Base-by-base conservation (phyloP, 257 asterid species). In the Rhazya stricta region DNA sequence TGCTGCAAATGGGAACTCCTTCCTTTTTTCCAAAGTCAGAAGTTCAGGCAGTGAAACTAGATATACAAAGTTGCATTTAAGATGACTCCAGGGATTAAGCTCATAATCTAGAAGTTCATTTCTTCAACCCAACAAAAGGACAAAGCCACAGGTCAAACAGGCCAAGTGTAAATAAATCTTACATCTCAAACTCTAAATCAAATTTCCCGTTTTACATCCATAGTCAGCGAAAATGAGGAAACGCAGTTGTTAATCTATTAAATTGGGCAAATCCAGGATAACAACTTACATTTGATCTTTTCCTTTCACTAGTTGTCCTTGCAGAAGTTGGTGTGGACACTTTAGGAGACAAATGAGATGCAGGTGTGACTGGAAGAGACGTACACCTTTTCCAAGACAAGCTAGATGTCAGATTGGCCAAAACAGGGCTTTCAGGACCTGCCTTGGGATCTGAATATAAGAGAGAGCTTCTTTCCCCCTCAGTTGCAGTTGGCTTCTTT, bases 281-380 rank as follows among this genome's bases (percentile, higher is more conserved):
- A 46, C 57, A 54, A 84, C 83, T 88, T 85, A 92, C 98, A 54
- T 78, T 75, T 72, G 86, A 27, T 71, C 83, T 88, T 76, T 84
- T 87, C 75, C 86, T 84, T 80, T 92, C 97, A 27, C 81, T 79
- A 53, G 11, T 23, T 41, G 89, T 73, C 79, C 87, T 85, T 15
- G 88, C 80, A 34, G 96, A 81, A 65, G 84, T n/a, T 6, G 91
- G 91, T 43, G 81, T 81, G 45, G 77, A 71, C 79, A 79, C 83
- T 11, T 81, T 80, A 11, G 97, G 97, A 61, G 97, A 82, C 69
- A 80, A 69, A 81, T 75, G 65, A 16, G 94, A 75, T 58, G 88
- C 96, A 54, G 86, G 94, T 1, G 94, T 85, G 72, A 87, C 96
- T 2, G 97, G 99, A 83, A 95, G 88, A 9, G 99, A 95, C 51